Conservation (phyloP, 495 filamentous ascomycete species). For the Daldinia grandis region DNA sequence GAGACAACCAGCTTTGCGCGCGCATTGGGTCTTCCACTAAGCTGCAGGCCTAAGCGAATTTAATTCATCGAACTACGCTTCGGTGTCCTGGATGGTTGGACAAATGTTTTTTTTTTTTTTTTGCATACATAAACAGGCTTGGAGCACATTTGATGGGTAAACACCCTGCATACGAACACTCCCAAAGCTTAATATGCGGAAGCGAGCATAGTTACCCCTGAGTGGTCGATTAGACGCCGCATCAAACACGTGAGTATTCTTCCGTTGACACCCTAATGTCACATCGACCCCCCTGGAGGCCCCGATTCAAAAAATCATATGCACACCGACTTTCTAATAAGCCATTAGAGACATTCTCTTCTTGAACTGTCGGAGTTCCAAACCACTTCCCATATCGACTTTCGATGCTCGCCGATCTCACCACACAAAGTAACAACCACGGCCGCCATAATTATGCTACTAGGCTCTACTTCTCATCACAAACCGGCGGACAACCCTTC, state of each 20-base stretch:
- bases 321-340: slow-evolving; percentile 43
- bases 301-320: slow-evolving; percentile 41
- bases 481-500: slow-evolving; percentile 29
- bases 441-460: slow-evolving; percentile 34
- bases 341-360: slow-evolving; percentile 31
- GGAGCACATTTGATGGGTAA: slow-evolving; percentile 14
- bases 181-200: slow-evolving; percentile 16
- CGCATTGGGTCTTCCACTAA: slow-evolving; percentile 1
- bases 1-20: neutral
- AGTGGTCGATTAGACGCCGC: slow-evolving; percentile 39
- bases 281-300: slow-evolving; percentile 35
- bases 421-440: slow-evolving; percentile 35
- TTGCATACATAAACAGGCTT: neutral
- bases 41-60: slow-evolving; percentile 5
- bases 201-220: slow-evolving; percentile 4
- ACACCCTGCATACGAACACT: slow-evolving; percentile 33
- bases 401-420: slow-evolving; percentile 39
- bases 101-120: neutral
- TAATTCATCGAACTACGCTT: slow-evolving; percentile 9
- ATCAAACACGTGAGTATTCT: slow-evolving; percentile 38
- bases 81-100: slow-evolving; percentile 23
- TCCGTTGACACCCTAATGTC: slow-evolving; percentile 41
- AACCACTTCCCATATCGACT: slow-evolving; percentile 29
- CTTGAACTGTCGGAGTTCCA: slow-evolving; percentile 35
- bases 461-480: slow-evolving; percentile 22